Evolutionary conservation across 129 eudicot genomes (phyloP).

Genomic region (Kitagawia praeruptora): DNA sequence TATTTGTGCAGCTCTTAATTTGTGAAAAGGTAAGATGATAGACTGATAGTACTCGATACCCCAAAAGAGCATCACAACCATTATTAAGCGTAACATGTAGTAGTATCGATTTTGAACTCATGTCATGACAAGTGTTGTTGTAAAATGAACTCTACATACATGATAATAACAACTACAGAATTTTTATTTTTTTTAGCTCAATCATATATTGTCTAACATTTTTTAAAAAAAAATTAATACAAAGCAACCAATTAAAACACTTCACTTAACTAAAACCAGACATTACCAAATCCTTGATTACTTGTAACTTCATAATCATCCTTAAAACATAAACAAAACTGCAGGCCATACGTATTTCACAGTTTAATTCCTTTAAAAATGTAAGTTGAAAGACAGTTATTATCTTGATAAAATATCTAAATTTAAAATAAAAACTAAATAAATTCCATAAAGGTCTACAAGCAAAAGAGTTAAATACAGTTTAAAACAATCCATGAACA

Average conservation of each 20-base stretch:
- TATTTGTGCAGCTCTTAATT: not conserved
- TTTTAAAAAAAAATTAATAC: too few species aligned
- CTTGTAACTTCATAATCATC: not conserved
- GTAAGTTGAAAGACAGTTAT: not conserved
- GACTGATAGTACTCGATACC: not conserved
- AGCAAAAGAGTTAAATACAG: not conserved
- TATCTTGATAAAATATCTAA: not conserved
- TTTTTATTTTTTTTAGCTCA: too few species aligned
- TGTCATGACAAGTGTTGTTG: not conserved
- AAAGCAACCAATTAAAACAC: not conserved
- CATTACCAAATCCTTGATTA: not conserved
- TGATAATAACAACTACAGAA: not conserved
- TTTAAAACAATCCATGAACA: not conserved
- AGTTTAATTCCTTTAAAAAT: not conserved
- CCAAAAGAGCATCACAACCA: not conserved
- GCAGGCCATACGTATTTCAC: not conserved
- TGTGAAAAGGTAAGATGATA: not conserved
- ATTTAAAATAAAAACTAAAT: not conserved
- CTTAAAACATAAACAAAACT: not conserved
- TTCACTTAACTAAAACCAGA: not conserved
- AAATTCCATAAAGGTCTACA: not conserved
- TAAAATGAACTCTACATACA: not conserved
- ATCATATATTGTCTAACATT: not conserved
- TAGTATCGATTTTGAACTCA: not conserved
- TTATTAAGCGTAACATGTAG: not conserved